Base-by-base conservation (phyloP, 225 moss, liverwort and hornwort genomes). In the Anthoceros angustus region DNA sequence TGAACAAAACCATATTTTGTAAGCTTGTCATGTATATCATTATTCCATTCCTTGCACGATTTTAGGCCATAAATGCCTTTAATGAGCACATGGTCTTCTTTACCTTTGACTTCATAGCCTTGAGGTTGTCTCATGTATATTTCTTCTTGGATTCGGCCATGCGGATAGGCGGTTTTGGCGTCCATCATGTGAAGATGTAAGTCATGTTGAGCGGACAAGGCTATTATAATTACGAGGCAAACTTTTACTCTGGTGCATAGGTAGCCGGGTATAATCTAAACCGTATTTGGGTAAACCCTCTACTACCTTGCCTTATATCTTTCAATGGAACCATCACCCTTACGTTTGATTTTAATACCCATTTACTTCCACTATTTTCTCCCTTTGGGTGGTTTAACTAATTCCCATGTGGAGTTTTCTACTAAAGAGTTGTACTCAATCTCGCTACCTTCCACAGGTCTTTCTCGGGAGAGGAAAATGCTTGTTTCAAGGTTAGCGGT, bases 61-160 rank as follows among this genome's bases (percentile, higher is more conserved):
- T 67, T 67, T 25, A 67, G 50, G 10, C 6, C 67, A 67, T 49
- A 67, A 26, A 67, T 21, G 16, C 43, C 48, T 67, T 67, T 67
- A 23, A 67, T 14, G 38, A 48, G 15, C 46, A 48, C 26, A 20
- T 67, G 24, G 10, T 67, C 8, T 21, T 43, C 43, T 25, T 16
- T 38, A 8, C 46, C 24, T 49, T 6, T 9, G 41, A 20, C 11
- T 46, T 43, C 48, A 49, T 67, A 67, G 3, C 48, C 67, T 15
- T 67, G 41, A 67, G 42, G 66, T 21, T 67, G 42, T n/a, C n/a
- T 12, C 67, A 49, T 67, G n/a, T n/a, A 21, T 11, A 67, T 67
- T 66, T 40, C 18, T 66, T 66, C 66, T 42, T 66, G 7, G 10
- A 66, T 9, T 4, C 12, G 15, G 3, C 67, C 67, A 49, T 67